Percentiles rank a stretch among this genome's conserved stretches.
These are phyloP conservation scores for Hymenoscyphus fructigenus DNA, from an alignment of 2,329 filamentous ascomycete genomes.

Conservation along the genomic window DNA sequence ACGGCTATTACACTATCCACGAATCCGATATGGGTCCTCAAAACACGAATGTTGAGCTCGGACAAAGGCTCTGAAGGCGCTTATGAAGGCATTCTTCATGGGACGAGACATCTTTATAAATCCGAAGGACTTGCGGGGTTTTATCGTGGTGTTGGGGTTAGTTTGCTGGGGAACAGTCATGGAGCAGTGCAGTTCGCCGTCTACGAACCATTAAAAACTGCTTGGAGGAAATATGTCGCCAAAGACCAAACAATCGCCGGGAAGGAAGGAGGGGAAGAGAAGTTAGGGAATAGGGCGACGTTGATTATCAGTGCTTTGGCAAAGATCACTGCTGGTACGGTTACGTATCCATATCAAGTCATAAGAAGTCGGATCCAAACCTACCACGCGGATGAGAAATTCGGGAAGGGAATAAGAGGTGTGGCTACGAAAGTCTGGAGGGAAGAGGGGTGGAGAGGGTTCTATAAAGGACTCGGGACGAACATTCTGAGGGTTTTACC, in stretches of 20 bases:
- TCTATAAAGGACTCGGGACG: slow-evolving; percentile 88
- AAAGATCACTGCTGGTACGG: slow-evolving; percentile 85
- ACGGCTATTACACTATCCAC: slow-evolving; percentile 77
- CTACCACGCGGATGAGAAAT: slow-evolving; percentile 74
- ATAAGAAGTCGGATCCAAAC: slow-evolving; percentile 85
- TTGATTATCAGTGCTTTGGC: slow-evolving; percentile 76
- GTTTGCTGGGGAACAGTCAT: slow-evolving; percentile 83
- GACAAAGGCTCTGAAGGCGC: slow-evolving; percentile 72
- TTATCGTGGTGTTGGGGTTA: slow-evolving; percentile 82
- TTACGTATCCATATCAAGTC: slow-evolving; percentile 94
- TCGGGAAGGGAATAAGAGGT: slow-evolving; percentile 68
- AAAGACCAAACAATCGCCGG: slow-evolving; percentile 31
- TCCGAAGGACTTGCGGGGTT: slow-evolving; percentile 78
- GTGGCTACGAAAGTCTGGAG: slow-evolving; percentile 72
- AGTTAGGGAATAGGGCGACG: slow-evolving; percentile 50
- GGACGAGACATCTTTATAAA: slow-evolving; percentile 63
- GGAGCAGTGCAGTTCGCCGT: slow-evolving; percentile 95
- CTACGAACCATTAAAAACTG: slow-evolving; percentile 70
- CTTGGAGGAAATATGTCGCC: slow-evolving; percentile 53
- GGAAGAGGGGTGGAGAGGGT: slow-evolving; percentile 77
- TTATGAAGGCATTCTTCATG: slow-evolving; percentile 75
- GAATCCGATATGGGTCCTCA: slow-evolving; percentile 97
- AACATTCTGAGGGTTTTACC: slow-evolving; percentile 90
- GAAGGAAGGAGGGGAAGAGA: slow-evolving; percentile 28
- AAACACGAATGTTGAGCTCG: slow-evolving; percentile 93